Base-by-base conservation (phyloP, 495 filamentous ascomycete genomes). In the Ramalina intermedia region DNA sequence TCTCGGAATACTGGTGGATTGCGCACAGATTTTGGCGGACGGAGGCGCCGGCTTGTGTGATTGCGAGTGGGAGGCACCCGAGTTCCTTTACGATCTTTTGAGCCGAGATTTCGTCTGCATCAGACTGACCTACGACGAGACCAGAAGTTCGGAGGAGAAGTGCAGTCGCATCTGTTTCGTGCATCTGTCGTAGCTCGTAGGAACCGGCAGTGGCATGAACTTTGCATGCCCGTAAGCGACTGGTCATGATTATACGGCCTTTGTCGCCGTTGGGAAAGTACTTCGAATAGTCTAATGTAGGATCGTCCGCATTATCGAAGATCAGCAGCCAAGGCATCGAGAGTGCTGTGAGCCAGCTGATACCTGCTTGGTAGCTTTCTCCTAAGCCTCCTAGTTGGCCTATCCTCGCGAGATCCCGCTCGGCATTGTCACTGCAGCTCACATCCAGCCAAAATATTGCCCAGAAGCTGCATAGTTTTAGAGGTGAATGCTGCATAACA, bases 261-360 rank as follows among this genome's bases (percentile, higher is more conserved):
- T 52, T 43, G 2, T 42, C 48, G 6, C 64, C 57, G n/a, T 43
- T 24, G 0, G 70, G 69, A 46, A 72, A 61, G 52, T 59, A 66
- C 37, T 52, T 44, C 6, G 55, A 52, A 12, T 69, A 24, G 21
- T 63, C 56, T 3, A 69, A 33, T 0, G 54, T 47, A 8, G 61
- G 61, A 55, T 72, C 64, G 49, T 74, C 69, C 3, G 69, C 70
- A 46, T 73, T 72, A 54, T 72, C 70, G 24, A 74, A 52, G 36
- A 74, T 62, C 17, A 73, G 48, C 8, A 72, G 58, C 70, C 70
- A 73, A 16, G 55, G 56, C 9, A 62, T 41, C 11, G 50, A 26
- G 8, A 47, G 47, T 26, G 55, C 61, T 6, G 66, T 57, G 2
- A 70, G 58, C 52, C 61, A 65, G 44, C 63, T 48, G 27, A 55